Evolutionary conservation across 805 yeast species (phyloP), one percentile per base, ranked within the genome.

Genomic region (Saccharomycopsis schoenii): DNA sequence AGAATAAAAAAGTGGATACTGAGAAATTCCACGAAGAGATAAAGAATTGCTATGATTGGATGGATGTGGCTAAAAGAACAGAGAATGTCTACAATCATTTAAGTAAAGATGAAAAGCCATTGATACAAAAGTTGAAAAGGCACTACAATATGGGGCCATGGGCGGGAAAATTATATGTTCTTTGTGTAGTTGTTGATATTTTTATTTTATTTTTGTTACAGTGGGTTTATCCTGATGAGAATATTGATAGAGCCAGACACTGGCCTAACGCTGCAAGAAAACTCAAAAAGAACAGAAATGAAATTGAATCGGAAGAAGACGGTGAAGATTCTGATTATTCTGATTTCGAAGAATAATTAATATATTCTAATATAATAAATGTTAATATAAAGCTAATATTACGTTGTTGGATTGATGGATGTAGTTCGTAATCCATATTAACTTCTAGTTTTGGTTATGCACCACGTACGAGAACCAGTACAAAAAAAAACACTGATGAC

Each of bases 11-110:
- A 54, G 81, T 90, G 0, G 89, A 92, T 67, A 86, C 97, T 0
- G 78, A 86, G 0, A 74, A 71, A 8, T 94, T 94, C 71, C 98
- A 94, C 71, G 77, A 81, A 1, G 88, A 88, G 65, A 85, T 94
- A 24, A 80, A 82, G 40, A 71, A 76, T 41, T 89, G 94, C 94
- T 94, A 94, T 72, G 88, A 89, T 68, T 94, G 99, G 99, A 76
- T 75, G 60, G 88, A 92, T 68, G 88, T 94, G 21, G 98, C 99
- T 0, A 73, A 74, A 56, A 76, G 99, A 55, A 94, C 99, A 0
- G 96, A 89, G 67, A 75, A 74, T 17, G 97, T 94, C 3, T 94
- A 94, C 72, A 76, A 83, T 56, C 73, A 80, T 5, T 74, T 78
- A 17, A 76, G 78, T 54, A 72, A 74, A 17, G 61, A 74, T n/a